A percentile compares a stretch with the other conserved stretches of the same genome.
Conservation (phyloP, 305 asterid species). For the Plantago coronopus region DNA sequence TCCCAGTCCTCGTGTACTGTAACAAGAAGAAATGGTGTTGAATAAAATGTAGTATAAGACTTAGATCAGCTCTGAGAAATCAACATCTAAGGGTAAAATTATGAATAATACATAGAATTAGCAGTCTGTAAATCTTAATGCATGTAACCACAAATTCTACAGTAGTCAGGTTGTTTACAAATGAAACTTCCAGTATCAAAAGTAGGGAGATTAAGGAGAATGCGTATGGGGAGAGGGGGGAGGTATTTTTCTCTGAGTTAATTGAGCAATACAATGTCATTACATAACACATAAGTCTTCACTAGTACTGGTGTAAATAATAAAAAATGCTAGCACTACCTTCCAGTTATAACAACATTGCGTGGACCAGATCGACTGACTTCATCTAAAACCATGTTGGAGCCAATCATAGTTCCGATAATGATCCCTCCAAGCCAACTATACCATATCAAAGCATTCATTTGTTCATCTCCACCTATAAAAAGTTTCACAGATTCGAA, state of each 20-base stretch:
- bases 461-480: conserved; percentile 83
- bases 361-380: conserved; percentile 94
- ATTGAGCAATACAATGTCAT: background rate
- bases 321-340: conserved; percentile 49
- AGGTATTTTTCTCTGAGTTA: too few species aligned
- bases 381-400: conserved; percentile 91
- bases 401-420: conserved; percentile 90
- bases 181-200: conserved; percentile 10
- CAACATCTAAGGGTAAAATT: background rate
- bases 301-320: too few species aligned
- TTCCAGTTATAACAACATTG: conserved; percentile 90
- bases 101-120: background rate
- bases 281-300: background rate
- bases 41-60: conserved; percentile 7
- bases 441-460: conserved; percentile 83
- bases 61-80: background rate
- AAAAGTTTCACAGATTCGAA: conserved; percentile 15
- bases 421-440: conserved; percentile 97
- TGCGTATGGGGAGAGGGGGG: too few species aligned
- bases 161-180: conserved; percentile 1
- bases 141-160: background rate
- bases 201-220: too few species aligned
- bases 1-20: conserved; percentile 93
- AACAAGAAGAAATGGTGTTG: conserved; percentile 29
- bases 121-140: background rate